Conservation (phyloP, 331 rosid species). For the Pyracantha coccinea region DNA sequence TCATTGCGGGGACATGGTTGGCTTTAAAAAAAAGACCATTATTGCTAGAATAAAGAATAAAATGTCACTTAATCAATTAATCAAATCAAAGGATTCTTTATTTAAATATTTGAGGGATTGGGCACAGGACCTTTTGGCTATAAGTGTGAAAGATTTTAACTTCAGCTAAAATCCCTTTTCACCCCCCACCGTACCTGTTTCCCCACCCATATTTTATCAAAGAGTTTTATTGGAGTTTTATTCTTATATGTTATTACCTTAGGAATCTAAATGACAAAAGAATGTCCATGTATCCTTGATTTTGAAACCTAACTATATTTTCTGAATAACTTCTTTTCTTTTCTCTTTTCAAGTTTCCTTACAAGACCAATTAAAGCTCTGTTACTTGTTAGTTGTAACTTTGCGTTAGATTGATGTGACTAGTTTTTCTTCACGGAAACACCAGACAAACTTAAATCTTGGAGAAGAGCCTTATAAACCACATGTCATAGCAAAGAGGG, state of each 20-base stretch:
- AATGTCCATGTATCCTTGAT: not conserved
- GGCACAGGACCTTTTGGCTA: too few relatives aligned
- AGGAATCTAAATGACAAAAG: not conserved
- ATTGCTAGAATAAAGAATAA: not conserved
- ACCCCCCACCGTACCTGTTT: not conserved
- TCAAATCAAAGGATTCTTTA: not conserved
- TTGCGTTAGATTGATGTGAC: not conserved
- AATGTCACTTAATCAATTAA: not conserved
- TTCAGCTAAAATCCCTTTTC: not conserved
- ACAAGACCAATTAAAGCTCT: not conserved
- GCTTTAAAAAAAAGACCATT: not conserved
- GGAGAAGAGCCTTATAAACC: not conserved
- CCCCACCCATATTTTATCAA: not conserved
- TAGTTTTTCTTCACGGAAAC: not conserved
- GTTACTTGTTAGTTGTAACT: not conserved
- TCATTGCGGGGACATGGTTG: not conserved
- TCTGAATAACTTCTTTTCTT: not conserved
- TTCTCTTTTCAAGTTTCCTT: not conserved
- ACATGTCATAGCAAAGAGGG: not conserved
- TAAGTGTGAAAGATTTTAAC: too few relatives aligned
- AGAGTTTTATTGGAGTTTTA: too few relatives aligned
- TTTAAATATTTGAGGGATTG: not conserved
- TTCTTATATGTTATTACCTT: not conserved
- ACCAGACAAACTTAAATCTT: not conserved
- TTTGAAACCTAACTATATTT: not conserved